Percentiles rank a stretch among this genome's conserved stretches.
These are phyloP conservation scores for Malassezia restricta DNA, from an alignment of 1,284 basidiomycete genomes.

Conservation along the genomic window DNA sequence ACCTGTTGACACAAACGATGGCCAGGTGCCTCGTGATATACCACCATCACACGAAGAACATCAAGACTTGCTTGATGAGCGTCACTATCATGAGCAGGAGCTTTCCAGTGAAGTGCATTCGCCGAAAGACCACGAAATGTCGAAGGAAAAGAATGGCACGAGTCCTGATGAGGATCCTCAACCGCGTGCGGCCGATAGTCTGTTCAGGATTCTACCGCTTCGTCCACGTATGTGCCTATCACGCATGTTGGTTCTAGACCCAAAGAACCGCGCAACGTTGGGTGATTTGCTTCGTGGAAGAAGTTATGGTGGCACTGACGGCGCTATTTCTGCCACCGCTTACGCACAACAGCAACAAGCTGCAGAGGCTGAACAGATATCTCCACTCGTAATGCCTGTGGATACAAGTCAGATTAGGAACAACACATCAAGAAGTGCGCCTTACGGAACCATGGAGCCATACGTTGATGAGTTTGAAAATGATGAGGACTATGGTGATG, in stretches of 20 bases:
- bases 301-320: constrained; percentile 32
- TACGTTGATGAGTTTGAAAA: constrained; percentile 35
- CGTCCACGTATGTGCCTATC: constrained; percentile 66
- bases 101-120: not conserved
- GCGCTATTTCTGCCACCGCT: constrained; percentile 23
- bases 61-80: not conserved
- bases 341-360: constrained; percentile 18
- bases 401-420: not conserved
- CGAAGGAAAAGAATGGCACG: not conserved
- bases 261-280: constrained; percentile 74
- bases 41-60: not conserved
- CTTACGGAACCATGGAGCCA: constrained; percentile 9
- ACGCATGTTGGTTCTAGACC: constrained; percentile 87
- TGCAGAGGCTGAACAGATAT: constrained; percentile 19
- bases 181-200: constrained; percentile 68
- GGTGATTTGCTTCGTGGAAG: constrained; percentile 76
- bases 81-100: not conserved
- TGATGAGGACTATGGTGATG: constrained; percentile 46
- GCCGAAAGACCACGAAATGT: not conserved
- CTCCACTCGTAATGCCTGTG: not conserved
- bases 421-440: constrained; percentile 15
- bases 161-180: constrained; percentile 12
- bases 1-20: constrained; percentile 1
- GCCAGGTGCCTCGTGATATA: not conserved
- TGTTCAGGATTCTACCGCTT: constrained; percentile 89